A percentile compares a stretch with the other conserved stretches of the same genome.
Evolutionary conservation across 2,329 filamentous ascomycete species (phyloP).

Genomic region (Aspergillus hortae): DNA sequence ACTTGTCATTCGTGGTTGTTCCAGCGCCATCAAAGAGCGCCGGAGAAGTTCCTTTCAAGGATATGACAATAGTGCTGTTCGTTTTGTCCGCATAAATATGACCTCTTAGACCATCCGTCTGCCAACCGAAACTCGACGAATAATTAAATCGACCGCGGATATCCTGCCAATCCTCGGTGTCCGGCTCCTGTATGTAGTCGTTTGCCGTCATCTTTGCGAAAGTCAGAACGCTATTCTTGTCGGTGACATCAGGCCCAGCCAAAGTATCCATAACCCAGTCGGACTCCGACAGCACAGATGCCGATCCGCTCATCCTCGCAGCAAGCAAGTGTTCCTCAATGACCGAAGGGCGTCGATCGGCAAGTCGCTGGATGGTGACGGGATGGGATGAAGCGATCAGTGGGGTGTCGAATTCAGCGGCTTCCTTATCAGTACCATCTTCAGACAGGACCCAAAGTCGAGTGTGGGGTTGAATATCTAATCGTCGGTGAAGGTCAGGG

Average conservation of each 20-base stretch:
- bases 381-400: conserved; percentile 63
- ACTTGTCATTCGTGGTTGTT: conserved; percentile 94
- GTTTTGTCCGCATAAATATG: conserved; percentile 86
- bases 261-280: conserved; percentile 83
- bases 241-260: conserved; percentile 73
- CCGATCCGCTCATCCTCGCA: conserved; percentile 65
- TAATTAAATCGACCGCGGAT: conserved; percentile 77
- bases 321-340: conserved; percentile 76
- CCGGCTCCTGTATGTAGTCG: conserved; percentile 75
- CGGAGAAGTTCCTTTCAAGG: conserved; percentile 83
- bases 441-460: conserved; percentile 46
- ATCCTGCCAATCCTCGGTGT: conserved; percentile 76
- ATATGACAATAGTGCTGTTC: conserved; percentile 86
- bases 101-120: conserved; percentile 80
- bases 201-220: conserved; percentile 86
- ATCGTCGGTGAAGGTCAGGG: conserved; percentile 70
- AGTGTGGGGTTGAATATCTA: conserved; percentile 65
- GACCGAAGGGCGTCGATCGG: conserved; percentile 69
- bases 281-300: conserved; percentile 64
- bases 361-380: conserved; percentile 73
- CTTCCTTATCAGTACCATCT: conserved; percentile 35
- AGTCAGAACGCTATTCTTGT: conserved; percentile 78
- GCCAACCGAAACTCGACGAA: conserved; percentile 88
- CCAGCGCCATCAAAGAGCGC: conserved; percentile 96
- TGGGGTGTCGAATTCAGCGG: conserved; percentile 48